Evolutionary conservation across 495 filamentous ascomycete genomes (phyloP), one percentile per base, ranked within the genome.

Genomic region (Penicillium fimorum): DNA sequence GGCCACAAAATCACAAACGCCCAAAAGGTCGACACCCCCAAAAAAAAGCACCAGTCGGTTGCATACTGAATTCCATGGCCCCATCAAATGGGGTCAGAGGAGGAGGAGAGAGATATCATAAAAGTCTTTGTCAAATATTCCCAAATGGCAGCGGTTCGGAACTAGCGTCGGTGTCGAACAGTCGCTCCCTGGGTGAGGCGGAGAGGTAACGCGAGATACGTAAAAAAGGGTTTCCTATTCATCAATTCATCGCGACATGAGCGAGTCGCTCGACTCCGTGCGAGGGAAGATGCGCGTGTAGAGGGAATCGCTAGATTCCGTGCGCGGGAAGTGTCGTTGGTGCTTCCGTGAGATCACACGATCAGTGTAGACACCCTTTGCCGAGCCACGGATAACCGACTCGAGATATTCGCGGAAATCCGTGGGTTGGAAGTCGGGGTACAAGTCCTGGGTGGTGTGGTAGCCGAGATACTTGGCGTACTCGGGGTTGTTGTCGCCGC

Each of bases 401-500:
- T 71, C 67, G 9, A 77, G 71, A 55, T 76, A 79, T 46, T 74
- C 70, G 54, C 66, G 64, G 64, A 80, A 74, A 20, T 72, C 67
- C 30, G 64, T 76, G 6, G 72, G 69, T 15, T 63, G 47, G 50
- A 81, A 75, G 18, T 80, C 81, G 17, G 82, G 83, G 62, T 84
- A 85, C 45, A 85, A 61, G 46, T 84, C 81, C 57, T 78, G 77
- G 20, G 76, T 73, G 50, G 77, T 71, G 42, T 84, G 47, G 62
- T 84, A 86, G 8, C 84, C 83, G 9, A 87, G 70, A 60, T 85
- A 84, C 54, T 75, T 76, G 29, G 82, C 83, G 55, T 76, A 76
- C 51, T 82, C 80, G 0, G 78, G 79, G 46, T 72, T 79, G 61
- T 85, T 84, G 51, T 86, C 83, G 22, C 76, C 77, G 15, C 82